A percentile compares a stretch with the other conserved stretches of the same genome.
These are phyloP conservation scores for Debaryomycetaceae sp. DNA, from an alignment of 1,139 yeast genomes.

Conservation along the genomic window DNA sequence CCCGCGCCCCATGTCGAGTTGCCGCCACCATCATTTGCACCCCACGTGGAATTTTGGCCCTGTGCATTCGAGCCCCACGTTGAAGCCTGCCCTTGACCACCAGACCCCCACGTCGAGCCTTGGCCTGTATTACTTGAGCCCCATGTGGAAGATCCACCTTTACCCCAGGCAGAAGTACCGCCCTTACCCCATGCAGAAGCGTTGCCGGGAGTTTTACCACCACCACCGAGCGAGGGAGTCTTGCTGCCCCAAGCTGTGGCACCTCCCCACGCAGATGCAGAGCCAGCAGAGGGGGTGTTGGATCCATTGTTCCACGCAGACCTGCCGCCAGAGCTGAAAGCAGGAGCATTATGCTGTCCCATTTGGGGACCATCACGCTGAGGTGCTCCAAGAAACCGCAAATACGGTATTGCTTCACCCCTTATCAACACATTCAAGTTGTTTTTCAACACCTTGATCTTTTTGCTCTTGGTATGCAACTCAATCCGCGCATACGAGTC, in stretches of 20 bases:
- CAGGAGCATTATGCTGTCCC: constrained; percentile 26
- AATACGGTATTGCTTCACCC: constrained; percentile 65
- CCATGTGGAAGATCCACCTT: constrained; percentile 13
- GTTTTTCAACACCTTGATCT: constrained; percentile 71
- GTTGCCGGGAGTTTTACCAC: constrained; percentile 20
- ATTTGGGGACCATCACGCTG: constrained; percentile 8
- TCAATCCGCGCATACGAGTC: constrained; percentile 89
- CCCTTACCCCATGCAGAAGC: constrained; percentile 31
- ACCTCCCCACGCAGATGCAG: constrained; percentile 17
- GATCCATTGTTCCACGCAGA: constrained; percentile 38
- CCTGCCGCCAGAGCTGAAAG: constrained; percentile 31
- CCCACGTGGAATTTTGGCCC: constrained; percentile 17
- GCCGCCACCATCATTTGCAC: constrained; percentile 13
- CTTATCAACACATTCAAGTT: constrained; percentile 61
- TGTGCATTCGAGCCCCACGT: constrained; percentile 13
- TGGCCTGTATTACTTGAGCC: constrained; percentile 10
- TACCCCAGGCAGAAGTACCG: constrained; percentile 18
- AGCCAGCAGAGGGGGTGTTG: constrained; percentile 32
- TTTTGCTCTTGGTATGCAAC: constrained; percentile 84
- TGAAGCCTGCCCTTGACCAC: constrained; percentile 11
- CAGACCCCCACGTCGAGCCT: constrained; percentile 20
- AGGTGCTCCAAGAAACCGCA: constrained; percentile 59
- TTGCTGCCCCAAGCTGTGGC: constrained; percentile 8
- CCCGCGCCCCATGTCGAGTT: constrained; percentile 26
- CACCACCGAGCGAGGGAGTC: constrained; percentile 9